Evolutionary conservation across 2,329 filamentous ascomycete species (phyloP), one percentile per base, ranked within the genome.

Genomic region (Shiraia bambusicola): DNA sequence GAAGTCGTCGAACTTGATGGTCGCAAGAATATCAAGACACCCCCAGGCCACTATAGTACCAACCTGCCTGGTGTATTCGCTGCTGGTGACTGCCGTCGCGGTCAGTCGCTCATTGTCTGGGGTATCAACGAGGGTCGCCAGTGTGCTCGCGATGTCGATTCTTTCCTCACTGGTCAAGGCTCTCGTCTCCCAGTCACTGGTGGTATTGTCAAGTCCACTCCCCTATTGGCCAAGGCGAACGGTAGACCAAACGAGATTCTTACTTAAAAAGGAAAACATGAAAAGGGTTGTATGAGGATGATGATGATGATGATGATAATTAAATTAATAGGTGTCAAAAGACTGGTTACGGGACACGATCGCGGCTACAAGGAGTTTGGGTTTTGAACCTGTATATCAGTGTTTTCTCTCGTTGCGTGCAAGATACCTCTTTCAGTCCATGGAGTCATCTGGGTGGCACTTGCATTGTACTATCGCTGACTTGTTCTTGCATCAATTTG

Each of bases 61-160:
- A 96, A 92, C 66, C 70, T 95, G 16, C 79, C 87, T 12, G 92
- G 91, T 51, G 84, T 96, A 37, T 96, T 95, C 69, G 90, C 92
- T 47, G 92, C 92, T 48, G 92, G 92, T 72, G 92, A 97, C 72
- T 96, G 92, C 72, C 87, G 91, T 48, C 86, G 92, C 64, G 92
- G 92, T 42, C 92, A 97, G 74, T 95, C 89, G 41, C 77, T 97
- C 44, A 96, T 97, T 71, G 91, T 97, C 54, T 97, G 91, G 89
- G 92, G 91, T 67, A 97, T 97, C 77, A 97, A 97, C 67, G 92
- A 97, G 74, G 92, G 92, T 61, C 87, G 92, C 59, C 88, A 93
- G 75, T 86, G 87, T 59, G 92, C 92, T 61, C 87, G 92, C 49
- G 91, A 97, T 70, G 87, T 96, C 42, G 92, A 97, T 69, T 71